Base-by-base conservation (phyloP, 768 basidiomycete species). In the Lyophyllum shimeji region DNA sequence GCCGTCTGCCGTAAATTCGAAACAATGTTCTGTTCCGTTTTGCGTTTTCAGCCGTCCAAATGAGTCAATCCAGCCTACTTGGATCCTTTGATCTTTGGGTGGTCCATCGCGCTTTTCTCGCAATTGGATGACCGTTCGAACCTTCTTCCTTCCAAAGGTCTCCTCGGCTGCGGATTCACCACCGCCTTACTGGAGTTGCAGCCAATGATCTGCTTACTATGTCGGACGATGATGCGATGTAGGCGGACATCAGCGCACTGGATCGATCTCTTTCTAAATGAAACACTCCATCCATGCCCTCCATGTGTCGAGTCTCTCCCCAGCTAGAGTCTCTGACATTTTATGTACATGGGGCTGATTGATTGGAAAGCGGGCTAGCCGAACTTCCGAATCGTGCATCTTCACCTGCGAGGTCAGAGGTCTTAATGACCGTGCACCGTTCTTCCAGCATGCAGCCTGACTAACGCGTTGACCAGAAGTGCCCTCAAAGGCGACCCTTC, bases 71-170 rank as follows among this genome's bases (percentile, higher is more conserved):
- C 51, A 47, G 21, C 46, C 37, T 37, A 52, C 46, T 60, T 53
- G 29, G 55, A 60, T 31, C 39, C 45, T 59, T 29, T 40, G 37
- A 31, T 60, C 55, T 58, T 29, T 52, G 63, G 63, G 65, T 64
- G 60, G 50, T 42, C 45, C 65, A 71, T 74, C 72, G 70, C 71
- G 72, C 66, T 71, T 71, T 71, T 64, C 58, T 68, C 67, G 67
- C 67, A 65, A 45, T 20, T 52, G 40, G 47, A 37, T 17, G 34
- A 18, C 4, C 24, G 25, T 34, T 24, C 3, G 37, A 40, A 55
- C 29, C 43, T 23, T 52, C 45, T 34, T 46, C 43, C 27, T n/a
- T 37, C 37, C 46, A 21, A 25, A 54, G 18, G 27, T 25, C 23
- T 42, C 50, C 18, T 52, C 46, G 46, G 40, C 45, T 40, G 55